phyloP scores from a whole-genome alignment of 768 basidiomycete species.

The Coprinellus aureogranulatus region DNA sequence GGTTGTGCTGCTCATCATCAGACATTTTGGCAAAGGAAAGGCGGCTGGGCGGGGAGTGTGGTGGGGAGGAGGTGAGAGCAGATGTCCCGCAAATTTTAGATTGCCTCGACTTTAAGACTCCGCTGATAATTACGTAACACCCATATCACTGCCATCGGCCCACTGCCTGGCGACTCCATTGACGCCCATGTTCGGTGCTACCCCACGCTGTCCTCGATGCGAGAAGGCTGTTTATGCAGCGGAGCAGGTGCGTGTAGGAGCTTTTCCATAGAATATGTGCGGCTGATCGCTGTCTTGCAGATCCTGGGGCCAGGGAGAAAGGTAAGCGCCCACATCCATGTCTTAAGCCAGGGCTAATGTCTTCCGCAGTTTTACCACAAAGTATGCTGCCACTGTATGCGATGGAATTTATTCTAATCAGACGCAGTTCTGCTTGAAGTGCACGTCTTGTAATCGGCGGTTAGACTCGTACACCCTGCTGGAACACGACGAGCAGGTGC shows the following conservation, averaged over 20 bases:
- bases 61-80: constrained; percentile 17
- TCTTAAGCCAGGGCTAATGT: constrained; percentile 1
- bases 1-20: constrained; percentile 87
- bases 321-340: constrained; percentile 42
- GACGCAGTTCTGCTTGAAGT: constrained; percentile 72
- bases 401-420: background rate
- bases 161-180: constrained; percentile 53
- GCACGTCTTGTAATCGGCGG: constrained; percentile 71
- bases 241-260: constrained; percentile 79
- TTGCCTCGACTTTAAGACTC: constrained; percentile 32
- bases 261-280: background rate
- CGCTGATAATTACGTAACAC: constrained; percentile 21
- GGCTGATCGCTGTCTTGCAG: constrained; percentile 32
- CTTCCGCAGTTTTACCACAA: constrained; percentile 71
- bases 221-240: constrained; percentile 79
- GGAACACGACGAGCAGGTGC: constrained; percentile 80
- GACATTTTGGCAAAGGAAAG: constrained; percentile 48
- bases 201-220: constrained; percentile 72
- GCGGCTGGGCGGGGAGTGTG: background rate
- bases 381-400: constrained; percentile 32
- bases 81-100: constrained; percentile 31
- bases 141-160: constrained; percentile 9
- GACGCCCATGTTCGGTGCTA: constrained; percentile 52
- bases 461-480: constrained; percentile 74
- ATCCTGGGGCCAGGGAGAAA: constrained; percentile 86